Conservation (phyloP, 2,329 filamentous ascomycete species). For the Fusarium temperatum region DNA sequence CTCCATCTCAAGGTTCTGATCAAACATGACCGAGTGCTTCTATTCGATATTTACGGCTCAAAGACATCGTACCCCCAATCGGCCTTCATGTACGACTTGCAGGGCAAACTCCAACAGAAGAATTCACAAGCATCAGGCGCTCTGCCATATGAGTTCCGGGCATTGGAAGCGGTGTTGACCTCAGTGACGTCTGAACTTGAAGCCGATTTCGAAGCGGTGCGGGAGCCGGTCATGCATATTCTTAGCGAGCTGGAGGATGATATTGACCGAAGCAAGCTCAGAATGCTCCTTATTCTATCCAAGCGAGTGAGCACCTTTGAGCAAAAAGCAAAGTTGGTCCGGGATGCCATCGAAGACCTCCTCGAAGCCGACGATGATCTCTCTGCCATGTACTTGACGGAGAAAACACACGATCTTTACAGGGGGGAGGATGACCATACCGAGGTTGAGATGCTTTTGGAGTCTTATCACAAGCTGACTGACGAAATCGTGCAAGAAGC, state of each 20-base stretch:
- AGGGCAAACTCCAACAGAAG: constrained; percentile 90
- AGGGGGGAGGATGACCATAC: constrained; percentile 88
- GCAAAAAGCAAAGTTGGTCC: constrained; percentile 92
- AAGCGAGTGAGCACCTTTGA: constrained; percentile 98
- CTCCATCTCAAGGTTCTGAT: constrained; percentile 96
- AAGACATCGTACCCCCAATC: constrained; percentile 95
- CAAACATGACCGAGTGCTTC: constrained; percentile 90
- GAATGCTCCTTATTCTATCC: constrained; percentile 89
- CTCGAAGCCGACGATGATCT: constrained; percentile 97
- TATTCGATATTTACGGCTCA: constrained; percentile 96
- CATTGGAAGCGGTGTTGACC: constrained; percentile 92
- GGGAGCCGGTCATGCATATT: constrained; percentile 90
- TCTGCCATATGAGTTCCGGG: constrained; percentile 94
- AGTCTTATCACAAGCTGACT: constrained; percentile 97
- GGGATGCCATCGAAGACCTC: constrained; percentile 93
- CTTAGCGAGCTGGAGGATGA: constrained; percentile 93
- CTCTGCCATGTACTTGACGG: constrained; percentile 92
- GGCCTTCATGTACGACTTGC: constrained; percentile 96
- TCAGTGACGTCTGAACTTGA: constrained; percentile 92
- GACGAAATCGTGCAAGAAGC: constrained; percentile 98
- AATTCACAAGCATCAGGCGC: constrained; percentile 64
- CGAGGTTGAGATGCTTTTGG: constrained; percentile 94
- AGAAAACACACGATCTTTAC: constrained; percentile 78
- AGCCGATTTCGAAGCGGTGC: constrained; percentile 92
- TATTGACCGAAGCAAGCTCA: constrained; percentile 92